Conservation (phyloP, 305 asterid genomes). For the Fraxinus nigra region DNA sequence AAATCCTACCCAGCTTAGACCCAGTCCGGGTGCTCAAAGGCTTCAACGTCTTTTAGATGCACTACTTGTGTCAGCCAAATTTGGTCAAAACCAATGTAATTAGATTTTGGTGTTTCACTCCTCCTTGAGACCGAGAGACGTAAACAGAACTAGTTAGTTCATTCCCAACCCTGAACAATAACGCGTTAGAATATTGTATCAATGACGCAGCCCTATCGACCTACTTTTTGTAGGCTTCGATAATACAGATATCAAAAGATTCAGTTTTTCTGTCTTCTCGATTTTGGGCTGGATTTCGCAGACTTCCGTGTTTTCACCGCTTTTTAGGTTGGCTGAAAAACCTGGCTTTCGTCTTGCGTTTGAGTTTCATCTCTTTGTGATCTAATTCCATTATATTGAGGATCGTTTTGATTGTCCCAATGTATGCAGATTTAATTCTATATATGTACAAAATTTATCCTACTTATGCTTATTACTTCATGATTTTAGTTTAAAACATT, state of each 20-base stretch:
- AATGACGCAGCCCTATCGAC: background rate
- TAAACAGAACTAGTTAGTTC: background rate
- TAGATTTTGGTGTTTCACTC: conserved; percentile 37
- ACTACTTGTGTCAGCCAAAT: conserved; percentile 33
- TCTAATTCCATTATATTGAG: background rate
- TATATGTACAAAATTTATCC: background rate
- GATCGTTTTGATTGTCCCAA: background rate
- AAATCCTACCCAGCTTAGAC: conserved; percentile 43
- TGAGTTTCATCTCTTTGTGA: background rate
- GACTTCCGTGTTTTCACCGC: background rate
- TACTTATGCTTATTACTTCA: background rate
- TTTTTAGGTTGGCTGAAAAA: background rate
- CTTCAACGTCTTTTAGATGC: conserved; percentile 56
- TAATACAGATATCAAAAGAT: background rate
- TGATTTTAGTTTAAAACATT: background rate
- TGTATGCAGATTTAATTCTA: background rate
- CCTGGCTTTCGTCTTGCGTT: background rate
- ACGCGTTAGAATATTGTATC: background rate
- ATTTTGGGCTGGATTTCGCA: background rate
- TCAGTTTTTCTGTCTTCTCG: background rate
- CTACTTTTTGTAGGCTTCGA: background rate
- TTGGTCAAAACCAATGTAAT: conserved; percentile 51
- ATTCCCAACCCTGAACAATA: background rate
- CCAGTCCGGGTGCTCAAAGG: conserved; percentile 72
- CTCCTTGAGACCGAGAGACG: background rate